Conservation (phyloP, 2,329 filamentous ascomycete genomes). For the Emmonsiellopsis sp. region DNA sequence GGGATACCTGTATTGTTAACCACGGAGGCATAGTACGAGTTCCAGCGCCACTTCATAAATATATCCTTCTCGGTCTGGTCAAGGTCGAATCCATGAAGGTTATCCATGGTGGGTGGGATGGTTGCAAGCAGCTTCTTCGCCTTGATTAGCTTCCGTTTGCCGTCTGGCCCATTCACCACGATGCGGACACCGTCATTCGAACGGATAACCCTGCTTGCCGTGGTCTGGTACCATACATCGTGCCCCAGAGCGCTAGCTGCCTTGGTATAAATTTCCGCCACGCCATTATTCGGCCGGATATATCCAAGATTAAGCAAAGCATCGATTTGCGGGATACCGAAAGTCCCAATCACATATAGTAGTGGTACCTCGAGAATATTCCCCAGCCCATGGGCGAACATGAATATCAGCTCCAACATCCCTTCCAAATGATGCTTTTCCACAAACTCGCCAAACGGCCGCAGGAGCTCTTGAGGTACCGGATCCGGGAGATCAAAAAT, state of each 20-base stretch:
- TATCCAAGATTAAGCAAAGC: too few relatives aligned
- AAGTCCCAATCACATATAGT: too few relatives aligned
- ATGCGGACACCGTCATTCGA: conserved; percentile 17
- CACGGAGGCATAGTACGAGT: conserved; percentile 31
- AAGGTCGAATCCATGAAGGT: conserved; percentile 31
- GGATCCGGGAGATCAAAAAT: conserved; percentile 19
- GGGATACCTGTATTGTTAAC: conserved; percentile 32
- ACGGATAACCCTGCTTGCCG: background rate
- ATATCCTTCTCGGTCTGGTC: conserved; percentile 23
- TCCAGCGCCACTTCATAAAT: conserved; percentile 31
- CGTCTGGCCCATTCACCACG: conserved; percentile 21
- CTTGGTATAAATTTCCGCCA: background rate
- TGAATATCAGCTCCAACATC: too few relatives aligned
- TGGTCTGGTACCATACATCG: background rate
- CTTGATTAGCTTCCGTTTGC: conserved; percentile 22
- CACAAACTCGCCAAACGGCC: conserved; percentile 21
- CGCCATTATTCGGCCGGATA: too few relatives aligned
- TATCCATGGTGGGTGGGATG: conserved; percentile 32
- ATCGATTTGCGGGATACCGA: too few relatives aligned
- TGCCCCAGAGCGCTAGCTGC: background rate
- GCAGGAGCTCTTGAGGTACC: conserved; percentile 20
- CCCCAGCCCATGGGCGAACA: too few relatives aligned
- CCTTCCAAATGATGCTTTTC: conserved; percentile 14
- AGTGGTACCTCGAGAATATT: too few relatives aligned
- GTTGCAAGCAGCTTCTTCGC: conserved; percentile 35